Percentiles rank a stretch among this genome's conserved stretches.
These are phyloP conservation scores for Pulveroboletus sp. DNA, from an alignment of 768 basidiomycete genomes.

Conservation along the genomic window DNA sequence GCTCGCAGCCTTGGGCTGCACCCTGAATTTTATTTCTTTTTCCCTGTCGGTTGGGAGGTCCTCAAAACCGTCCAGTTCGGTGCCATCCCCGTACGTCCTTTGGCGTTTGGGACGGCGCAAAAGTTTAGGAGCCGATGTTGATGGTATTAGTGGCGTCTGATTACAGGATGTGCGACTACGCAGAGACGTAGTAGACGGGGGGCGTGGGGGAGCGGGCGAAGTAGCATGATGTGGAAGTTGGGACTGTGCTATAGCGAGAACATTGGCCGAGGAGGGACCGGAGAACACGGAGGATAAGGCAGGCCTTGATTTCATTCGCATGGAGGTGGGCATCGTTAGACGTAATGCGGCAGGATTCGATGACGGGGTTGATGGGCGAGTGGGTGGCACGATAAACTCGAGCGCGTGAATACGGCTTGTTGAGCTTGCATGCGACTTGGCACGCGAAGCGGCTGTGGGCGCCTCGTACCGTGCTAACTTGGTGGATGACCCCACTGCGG, in stretches of 20 bases:
- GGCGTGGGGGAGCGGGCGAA: slow-evolving; percentile 57
- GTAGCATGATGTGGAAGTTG: slow-evolving; percentile 42
- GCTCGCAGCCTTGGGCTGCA: slow-evolving; percentile 66
- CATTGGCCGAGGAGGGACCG: slow-evolving; percentile 32
- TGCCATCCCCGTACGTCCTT: slow-evolving; percentile 78
- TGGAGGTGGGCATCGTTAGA: slow-evolving; percentile 83
- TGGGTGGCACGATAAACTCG: slow-evolving; percentile 70
- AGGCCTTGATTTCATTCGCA: slow-evolving; percentile 68
- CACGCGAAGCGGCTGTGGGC: slow-evolving; percentile 77
- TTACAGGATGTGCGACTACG: slow-evolving; percentile 32
- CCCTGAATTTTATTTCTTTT: slow-evolving; percentile 68
- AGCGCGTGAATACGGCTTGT: slow-evolving; percentile 52
- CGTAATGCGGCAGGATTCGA: slow-evolving; percentile 72
- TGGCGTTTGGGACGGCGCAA: slow-evolving; percentile 74
- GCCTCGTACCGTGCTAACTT: slow-evolving; percentile 61
- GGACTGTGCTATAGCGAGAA: slow-evolving; percentile 20
- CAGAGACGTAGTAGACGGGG: slow-evolving; percentile 51
- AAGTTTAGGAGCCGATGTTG: slow-evolving; percentile 54
- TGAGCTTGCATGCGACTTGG: slow-evolving; percentile 64
- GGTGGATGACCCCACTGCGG: slow-evolving; percentile 30
- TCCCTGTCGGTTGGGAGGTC: slow-evolving; percentile 85
- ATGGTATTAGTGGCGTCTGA: slow-evolving; percentile 33
- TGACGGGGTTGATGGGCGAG: slow-evolving; percentile 75
- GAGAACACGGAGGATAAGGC: slow-evolving; percentile 75
- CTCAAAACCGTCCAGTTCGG: slow-evolving; percentile 83